Evolutionary conservation across 805 yeast species (phyloP).

Genomic region (Lachancea fermentati): DNA sequence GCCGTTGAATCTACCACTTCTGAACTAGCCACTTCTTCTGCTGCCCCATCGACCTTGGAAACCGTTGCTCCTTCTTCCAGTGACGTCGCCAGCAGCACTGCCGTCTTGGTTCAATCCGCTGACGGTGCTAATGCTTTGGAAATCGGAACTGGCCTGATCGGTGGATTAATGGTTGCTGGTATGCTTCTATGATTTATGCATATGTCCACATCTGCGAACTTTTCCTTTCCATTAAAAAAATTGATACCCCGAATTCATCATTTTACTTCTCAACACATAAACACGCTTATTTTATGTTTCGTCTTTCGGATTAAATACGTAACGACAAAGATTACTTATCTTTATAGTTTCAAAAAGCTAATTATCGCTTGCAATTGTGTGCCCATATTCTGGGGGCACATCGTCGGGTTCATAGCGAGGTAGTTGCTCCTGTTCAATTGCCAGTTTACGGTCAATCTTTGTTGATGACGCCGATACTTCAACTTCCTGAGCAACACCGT

Average conservation of each 20-base stretch:
- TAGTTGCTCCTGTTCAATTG: constrained; percentile 3
- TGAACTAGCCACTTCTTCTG: constrained; percentile 30
- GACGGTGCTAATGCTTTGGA: constrained; percentile 45
- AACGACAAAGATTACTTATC: neutral
- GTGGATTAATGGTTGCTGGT: constrained; percentile 17
- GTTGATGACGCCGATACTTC: constrained; percentile 22
- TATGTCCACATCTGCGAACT: no score
- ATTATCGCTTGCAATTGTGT: constrained; percentile 2
- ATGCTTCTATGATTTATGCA: constrained; percentile 6
- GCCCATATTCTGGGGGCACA: constrained; percentile 5
- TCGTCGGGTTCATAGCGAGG: constrained; percentile 5
- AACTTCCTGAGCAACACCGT: constrained; percentile 17
- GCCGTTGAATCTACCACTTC: constrained; percentile 23
- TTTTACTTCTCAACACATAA: constrained; percentile 1
- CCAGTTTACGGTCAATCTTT: constrained; percentile 13
- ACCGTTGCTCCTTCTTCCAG: constrained; percentile 3
- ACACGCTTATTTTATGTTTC: neutral
- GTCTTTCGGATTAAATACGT: constrained; percentile 1
- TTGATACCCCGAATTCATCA: constrained; percentile 9
- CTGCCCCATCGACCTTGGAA: constrained; percentile 37
- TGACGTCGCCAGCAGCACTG: constrained; percentile 49
- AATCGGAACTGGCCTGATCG: constrained; percentile 24
- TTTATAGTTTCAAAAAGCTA: neutral
- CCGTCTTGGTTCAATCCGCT: constrained; percentile 12
- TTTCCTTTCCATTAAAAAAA: neutral